Evolutionary conservation across 2,329 filamentous ascomycete genomes (phyloP), one percentile per base, ranked within the genome.

Genomic region (Fusarium acutatum): DNA sequence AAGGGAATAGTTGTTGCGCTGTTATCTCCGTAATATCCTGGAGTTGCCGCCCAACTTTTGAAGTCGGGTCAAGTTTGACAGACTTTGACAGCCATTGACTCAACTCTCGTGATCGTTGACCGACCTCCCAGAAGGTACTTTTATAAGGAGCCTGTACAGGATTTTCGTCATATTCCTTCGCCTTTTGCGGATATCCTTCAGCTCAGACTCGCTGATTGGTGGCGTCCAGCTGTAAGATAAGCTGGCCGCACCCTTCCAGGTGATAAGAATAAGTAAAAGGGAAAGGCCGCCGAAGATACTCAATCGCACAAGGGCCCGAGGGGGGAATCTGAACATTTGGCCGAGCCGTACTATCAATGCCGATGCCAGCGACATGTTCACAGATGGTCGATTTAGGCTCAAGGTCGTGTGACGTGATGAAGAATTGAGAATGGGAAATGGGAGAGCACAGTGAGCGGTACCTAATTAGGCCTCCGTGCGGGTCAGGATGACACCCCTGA

Each of bases 121-220:
- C 81, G 5, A 77, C 69, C 43, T 81, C 79, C 63, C 79, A 81
- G 34, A 81, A 81, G 0, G 76, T 50, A 4, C 74, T 60, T 22
- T 78, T 78, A 69, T 79, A 81, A 0, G 80, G 81, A 10, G 75
- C 41, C 9, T 64, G 11, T 28, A 81, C 65, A 5, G 72, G 70
- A 10, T 72, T 68, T 12, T 79, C 71, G 14, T 71, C 71, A 37
- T 77, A 79, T 13, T 71, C 56, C 1, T 64, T 64, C 1, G 57
- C 58, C 18, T 35, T 47, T 18, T 57, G 30, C 2, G 60, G 15
- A 73, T 40, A 15, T 72, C 58, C 15, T 18, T 26, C 0, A 40
- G 30, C 1, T 47, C 47, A 18, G 18, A 22, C 28, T 63, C 58
- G 11, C 43, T 63, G 14, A 43, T 35, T 11, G 57, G 43, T 4